These are phyloP conservation scores for Rhododendron griersonianum DNA, from an alignment of 148 eudicot species.

Conservation along the genomic window DNA sequence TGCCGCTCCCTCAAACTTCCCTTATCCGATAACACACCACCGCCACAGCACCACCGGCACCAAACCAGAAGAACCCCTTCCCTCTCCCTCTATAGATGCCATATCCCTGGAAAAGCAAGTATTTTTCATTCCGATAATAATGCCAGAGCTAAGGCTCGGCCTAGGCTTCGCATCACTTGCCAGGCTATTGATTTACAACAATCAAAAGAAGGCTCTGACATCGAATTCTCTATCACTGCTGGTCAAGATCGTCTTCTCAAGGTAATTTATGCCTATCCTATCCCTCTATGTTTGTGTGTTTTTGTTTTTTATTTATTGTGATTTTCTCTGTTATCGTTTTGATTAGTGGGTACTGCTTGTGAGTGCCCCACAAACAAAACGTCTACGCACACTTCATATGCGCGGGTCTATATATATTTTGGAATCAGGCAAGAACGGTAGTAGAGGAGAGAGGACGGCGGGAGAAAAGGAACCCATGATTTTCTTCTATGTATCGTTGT, in stretches of 20 bases:
- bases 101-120: background rate
- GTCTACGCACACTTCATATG: background rate
- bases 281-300: background rate
- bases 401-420: background rate
- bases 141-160: constrained; percentile 3
- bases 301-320: background rate
- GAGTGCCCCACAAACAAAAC: background rate
- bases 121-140: background rate
- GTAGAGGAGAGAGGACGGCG: background rate
- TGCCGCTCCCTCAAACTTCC: constrained; percentile 13
- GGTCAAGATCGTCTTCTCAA: constrained; percentile 77
- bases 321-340: background rate
- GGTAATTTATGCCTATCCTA: constrained; percentile 17
- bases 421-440: background rate
- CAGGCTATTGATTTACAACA: constrained; percentile 36
- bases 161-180: constrained; percentile 23
- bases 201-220: constrained; percentile 22
- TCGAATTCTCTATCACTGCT: constrained; percentile 22
- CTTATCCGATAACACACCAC: constrained; percentile 13
- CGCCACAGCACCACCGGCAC: constrained; percentile 2
- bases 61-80: background rate
- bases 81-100: constrained; percentile 4
- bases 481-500: background rate
- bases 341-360: background rate
- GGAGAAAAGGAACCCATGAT: background rate